A percentile compares a stretch with the other conserved stretches of the same genome.
phyloP scores from a whole-genome alignment of 345 rosid genomes.

The Tarenaya hassleriana region DNA sequence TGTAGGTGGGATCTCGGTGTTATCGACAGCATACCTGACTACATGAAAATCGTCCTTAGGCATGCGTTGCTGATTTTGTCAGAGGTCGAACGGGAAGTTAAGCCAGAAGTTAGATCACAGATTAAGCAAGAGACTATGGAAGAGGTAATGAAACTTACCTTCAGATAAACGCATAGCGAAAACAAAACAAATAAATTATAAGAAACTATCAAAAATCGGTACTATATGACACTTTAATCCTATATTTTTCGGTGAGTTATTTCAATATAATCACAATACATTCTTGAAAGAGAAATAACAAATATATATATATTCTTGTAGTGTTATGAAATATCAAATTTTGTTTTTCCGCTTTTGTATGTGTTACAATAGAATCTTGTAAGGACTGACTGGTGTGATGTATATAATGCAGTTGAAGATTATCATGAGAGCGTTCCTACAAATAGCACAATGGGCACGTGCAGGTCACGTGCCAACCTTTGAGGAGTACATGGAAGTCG shows the following conservation, averaged over 20 bases:
- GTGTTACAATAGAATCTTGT: too few species aligned
- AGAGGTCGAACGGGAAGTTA: conserved; percentile 10
- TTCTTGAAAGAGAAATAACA: too few species aligned
- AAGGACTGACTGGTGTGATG: too few species aligned
- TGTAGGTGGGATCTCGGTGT: conserved; percentile 8
- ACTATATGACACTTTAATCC: too few species aligned
- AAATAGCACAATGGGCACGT: conserved; percentile 16
- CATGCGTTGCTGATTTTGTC: background rate
- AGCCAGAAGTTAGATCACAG: background rate
- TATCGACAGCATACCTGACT: conserved; percentile 8
- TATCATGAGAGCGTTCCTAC: background rate
- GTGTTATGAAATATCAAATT: too few species aligned
- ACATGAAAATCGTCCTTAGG: background rate
- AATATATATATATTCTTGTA: too few species aligned
- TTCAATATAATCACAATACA: too few species aligned
- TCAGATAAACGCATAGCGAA: too few species aligned
- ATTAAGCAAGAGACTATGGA: background rate
- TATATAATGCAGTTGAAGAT: conserved; percentile 8
- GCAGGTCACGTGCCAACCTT: conserved; percentile 5
- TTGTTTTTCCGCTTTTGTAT: too few species aligned
- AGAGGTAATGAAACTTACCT: background rate
- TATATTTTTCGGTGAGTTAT: too few species aligned
- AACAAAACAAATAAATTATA: background rate
- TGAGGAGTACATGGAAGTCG: conserved; percentile 21
- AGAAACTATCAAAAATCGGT: too few species aligned